A percentile compares a stretch with the other conserved stretches of the same genome.
phyloP scores from a whole-genome alignment of 2,329 filamentous ascomycete species.

The Pseudogymnoascus sp. region DNA sequence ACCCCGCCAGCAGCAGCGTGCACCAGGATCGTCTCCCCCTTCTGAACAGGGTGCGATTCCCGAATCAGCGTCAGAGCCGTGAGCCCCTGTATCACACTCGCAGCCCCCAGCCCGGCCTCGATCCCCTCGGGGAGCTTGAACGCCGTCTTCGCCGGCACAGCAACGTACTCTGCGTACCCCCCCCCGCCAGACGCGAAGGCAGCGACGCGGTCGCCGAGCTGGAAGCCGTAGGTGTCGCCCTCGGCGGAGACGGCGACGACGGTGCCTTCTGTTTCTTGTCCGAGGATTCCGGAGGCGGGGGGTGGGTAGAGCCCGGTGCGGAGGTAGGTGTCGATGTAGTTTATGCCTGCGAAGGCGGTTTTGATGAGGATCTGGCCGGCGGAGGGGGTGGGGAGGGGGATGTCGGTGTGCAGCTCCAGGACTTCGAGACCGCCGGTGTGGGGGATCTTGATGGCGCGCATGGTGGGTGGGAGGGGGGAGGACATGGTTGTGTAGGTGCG shows the following conservation, averaged over 20 bases:
- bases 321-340: constrained; percentile 90
- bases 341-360: constrained; percentile 73
- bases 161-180: constrained; percentile 50
- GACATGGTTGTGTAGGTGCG: background rate
- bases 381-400: constrained; percentile 59
- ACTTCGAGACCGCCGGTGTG: constrained; percentile 66
- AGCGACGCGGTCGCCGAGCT: constrained; percentile 61
- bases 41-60: constrained; percentile 62
- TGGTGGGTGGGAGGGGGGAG: constrained; percentile 17
- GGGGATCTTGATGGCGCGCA: constrained; percentile 62
- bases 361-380: constrained; percentile 71
- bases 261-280: constrained; percentile 69
- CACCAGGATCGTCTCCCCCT: constrained; percentile 73
- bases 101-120: constrained; percentile 53
- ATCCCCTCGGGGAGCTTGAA: constrained; percentile 57
- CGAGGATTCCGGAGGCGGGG: constrained; percentile 63
- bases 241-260: constrained; percentile 53
- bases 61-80: constrained; percentile 73
- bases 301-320: constrained; percentile 74
- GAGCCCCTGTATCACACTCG: constrained; percentile 68
- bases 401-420: constrained; percentile 59
- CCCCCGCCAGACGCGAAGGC: constrained; percentile 44
- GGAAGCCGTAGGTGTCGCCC: constrained; percentile 43
- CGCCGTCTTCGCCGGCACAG: constrained; percentile 43
- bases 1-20: constrained; percentile 83